Percentiles rank a stretch among this genome's conserved stretches.
Evolutionary conservation across 495 filamentous ascomycete genomes (phyloP).

Genomic region (Penicillium silybi): DNA sequence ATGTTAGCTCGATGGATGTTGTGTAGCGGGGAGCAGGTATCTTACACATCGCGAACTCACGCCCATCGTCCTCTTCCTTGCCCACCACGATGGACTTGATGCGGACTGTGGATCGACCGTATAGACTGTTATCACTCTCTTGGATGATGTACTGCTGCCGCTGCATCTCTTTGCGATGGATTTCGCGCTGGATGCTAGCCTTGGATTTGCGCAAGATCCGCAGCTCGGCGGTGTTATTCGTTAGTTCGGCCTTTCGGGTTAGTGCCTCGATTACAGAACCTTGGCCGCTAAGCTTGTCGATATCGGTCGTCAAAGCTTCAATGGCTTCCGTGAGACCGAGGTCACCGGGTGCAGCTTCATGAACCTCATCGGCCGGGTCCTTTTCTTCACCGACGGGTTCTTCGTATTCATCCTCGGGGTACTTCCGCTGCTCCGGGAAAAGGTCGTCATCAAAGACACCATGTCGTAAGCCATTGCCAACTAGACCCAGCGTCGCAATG

Average conservation of each 20-base stretch:
- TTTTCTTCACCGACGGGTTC: conserved; percentile 62
- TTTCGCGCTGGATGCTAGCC: conserved; percentile 85
- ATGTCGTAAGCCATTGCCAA: conserved; percentile 72
- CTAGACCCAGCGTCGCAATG: conserved; percentile 84
- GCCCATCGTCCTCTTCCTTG: conserved; percentile 86
- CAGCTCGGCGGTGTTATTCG: conserved; percentile 91
- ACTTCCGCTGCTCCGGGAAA: conserved; percentile 85
- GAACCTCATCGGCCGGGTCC: conserved; percentile 75
- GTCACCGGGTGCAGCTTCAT: conserved; percentile 93
- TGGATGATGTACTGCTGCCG: conserved; percentile 96
- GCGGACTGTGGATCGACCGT: conserved; percentile 80
- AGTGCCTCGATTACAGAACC: conserved; percentile 89
- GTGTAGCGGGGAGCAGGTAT: neutral
- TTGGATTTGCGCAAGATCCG: conserved; percentile 92
- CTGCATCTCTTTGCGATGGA: conserved; percentile 91
- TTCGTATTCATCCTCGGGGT: conserved; percentile 79
- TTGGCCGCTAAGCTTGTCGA: conserved; percentile 83
- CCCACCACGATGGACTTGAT: conserved; percentile 93
- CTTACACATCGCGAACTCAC: conserved; percentile 85
- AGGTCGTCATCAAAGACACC: conserved; percentile 95
- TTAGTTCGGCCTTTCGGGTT: conserved; percentile 90
- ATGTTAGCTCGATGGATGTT: conserved; percentile 1
- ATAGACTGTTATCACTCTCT: conserved; percentile 96
- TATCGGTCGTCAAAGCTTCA: conserved; percentile 74
- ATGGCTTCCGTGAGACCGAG: conserved; percentile 92